Conservation (phyloP, 139 green algal genomes). For the Eudorina sp. region DNA sequence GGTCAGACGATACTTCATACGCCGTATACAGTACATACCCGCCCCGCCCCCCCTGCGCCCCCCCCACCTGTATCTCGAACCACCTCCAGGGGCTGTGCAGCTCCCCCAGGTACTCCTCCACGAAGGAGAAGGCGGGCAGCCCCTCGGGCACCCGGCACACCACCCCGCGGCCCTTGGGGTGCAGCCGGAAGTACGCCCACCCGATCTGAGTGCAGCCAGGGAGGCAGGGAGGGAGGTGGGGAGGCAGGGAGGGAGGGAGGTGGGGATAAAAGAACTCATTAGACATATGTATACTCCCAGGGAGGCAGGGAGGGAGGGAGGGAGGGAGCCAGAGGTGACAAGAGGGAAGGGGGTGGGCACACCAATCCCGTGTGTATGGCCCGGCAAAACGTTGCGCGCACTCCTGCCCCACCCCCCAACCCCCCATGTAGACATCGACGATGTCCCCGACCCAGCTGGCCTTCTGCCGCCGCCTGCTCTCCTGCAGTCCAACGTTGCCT, state of each 20-base stretch:
- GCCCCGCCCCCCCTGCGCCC: too few relatives aligned
- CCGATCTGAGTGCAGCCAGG: slow-evolving; percentile 61
- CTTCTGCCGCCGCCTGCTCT: too few relatives aligned
- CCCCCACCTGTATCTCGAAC: slow-evolving; percentile 91
- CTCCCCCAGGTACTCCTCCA: slow-evolving; percentile 96
- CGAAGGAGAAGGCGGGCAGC: slow-evolving; percentile 83
- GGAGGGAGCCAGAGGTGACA: too few relatives aligned
- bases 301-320: too few relatives aligned
- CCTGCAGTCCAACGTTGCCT: too few relatives aligned
- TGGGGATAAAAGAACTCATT: neutral
- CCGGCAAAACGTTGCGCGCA: too few relatives aligned
- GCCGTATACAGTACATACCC: neutral
- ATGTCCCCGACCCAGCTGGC: too few relatives aligned
- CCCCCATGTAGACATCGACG: too few relatives aligned
- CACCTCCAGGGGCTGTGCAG: slow-evolving; percentile 93
- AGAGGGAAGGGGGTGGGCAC: too few relatives aligned
- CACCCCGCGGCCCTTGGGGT: slow-evolving; percentile 91
- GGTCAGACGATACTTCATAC: too few relatives aligned
- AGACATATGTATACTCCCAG: neutral
- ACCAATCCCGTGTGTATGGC: too few relatives aligned
- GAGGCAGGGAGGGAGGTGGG: neutral
- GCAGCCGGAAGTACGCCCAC: slow-evolving; percentile 88
- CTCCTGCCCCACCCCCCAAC: too few relatives aligned
- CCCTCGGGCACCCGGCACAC: slow-evolving; percentile 77
- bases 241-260: neutral